Evolutionary conservation across 345 rosid genomes (phyloP), one percentile per base, ranked within the genome.

Genomic region (Litchi chinensis): DNA sequence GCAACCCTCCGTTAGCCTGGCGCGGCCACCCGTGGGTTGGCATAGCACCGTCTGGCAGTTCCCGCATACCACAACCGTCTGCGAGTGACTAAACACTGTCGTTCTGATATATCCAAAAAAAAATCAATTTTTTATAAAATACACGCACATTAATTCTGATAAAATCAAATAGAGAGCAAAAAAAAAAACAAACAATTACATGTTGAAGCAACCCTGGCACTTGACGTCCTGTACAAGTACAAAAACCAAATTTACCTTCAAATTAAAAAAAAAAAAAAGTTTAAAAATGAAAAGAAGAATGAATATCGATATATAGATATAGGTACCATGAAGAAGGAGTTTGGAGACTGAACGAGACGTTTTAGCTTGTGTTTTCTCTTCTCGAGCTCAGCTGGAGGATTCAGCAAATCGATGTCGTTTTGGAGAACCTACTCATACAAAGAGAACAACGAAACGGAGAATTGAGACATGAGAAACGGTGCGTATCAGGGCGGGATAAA

Each of bases 1-100:
- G 81, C 89, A 86, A 0, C 91, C 92, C 76, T 88, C 92, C 0
- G 84, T 81, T 39, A 89, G 88, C 68, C 75, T 78, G 0, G 91
- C 91, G 68, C 84, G 83, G 13, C 92, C 92, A 60, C 92, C 92
- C 0, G 92, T 89, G 10, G 91, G 91, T 78, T 85, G 87, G 86
- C 92, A 88, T 57, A 89, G 46, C 21, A 89, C 86, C 0, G 87
- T 83, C 84, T 88, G 89, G 79, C 92, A 89, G 84, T 88, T 89
- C 9, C 85, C 89, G 26, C 92, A 89, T 41, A 88, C 79, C 78
- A 88, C 92, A 10, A 88, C 92, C 0, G 91, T 86, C 79, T 89
- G 91, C 10, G 92, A 89, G 84, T 89, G 92, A 75, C 92, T 89
- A 65, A 89, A 89, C 66, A 89, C 88, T 0, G 92, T 87, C 11